These are phyloP conservation scores for Endogone sp. DNA, from an alignment of 192 early-diverging fungal species.

Conservation along the genomic window DNA sequence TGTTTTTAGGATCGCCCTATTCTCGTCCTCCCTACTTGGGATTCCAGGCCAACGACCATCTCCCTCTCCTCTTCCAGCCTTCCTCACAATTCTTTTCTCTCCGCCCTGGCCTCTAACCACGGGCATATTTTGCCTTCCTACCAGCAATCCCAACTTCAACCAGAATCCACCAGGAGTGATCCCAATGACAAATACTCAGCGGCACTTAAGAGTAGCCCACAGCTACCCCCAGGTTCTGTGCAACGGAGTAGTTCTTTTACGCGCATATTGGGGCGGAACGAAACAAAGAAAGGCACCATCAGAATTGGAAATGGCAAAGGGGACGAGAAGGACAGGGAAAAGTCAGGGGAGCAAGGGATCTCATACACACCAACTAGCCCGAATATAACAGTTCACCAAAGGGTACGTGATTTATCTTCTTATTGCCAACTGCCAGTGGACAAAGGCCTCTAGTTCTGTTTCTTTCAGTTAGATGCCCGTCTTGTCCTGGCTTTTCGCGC, in stretches of 20 bases:
- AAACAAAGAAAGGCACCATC: slow-evolving; percentile 25
- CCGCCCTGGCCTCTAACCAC: neutral
- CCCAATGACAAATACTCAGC: neutral
- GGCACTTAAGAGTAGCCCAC: neutral
- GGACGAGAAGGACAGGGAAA: slow-evolving; percentile 7
- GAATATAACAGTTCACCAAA: slow-evolving; percentile 12
- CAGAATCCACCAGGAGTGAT: neutral
- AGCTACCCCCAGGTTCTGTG: neutral
- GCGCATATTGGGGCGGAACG: slow-evolving; percentile 24
- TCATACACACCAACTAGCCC: slow-evolving; percentile 19
- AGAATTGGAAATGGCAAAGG: neutral
- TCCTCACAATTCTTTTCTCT: neutral
- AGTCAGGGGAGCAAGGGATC: neutral
- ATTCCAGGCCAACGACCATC: neutral
- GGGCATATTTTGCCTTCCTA: neutral
- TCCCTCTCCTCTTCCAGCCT: neutral
- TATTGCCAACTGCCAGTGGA: neutral
- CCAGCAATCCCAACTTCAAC: neutral
- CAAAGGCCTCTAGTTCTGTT: neutral
- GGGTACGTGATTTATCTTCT: slow-evolving; percentile 13
- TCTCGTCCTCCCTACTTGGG: neutral
- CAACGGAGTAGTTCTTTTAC: slow-evolving; percentile 34
- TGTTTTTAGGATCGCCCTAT: neutral
- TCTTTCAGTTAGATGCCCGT: too few relatives aligned
- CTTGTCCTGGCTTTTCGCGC: too few relatives aligned